A percentile compares a stretch with the other conserved stretches of the same genome.
phyloP scores from a whole-genome alignment of 805 yeast genomes.

The Saccharomycopsis fibuligera region DNA sequence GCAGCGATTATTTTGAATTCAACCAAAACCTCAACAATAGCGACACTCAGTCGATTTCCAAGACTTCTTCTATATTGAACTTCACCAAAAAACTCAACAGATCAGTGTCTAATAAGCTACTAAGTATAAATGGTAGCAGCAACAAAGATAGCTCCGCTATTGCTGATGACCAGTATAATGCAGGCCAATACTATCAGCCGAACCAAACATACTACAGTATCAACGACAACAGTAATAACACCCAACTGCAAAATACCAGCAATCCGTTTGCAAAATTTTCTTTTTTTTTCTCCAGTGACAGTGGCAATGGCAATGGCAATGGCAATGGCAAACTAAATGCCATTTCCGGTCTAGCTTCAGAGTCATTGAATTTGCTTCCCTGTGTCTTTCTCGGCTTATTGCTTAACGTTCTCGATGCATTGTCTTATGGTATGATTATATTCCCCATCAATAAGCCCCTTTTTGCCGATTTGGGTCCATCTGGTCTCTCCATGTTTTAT shows the following conservation, averaged over 20 bases:
- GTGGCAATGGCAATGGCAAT: not conserved
- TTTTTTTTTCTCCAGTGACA: not conserved
- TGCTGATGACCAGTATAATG: not conserved
- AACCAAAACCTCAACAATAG: slow-evolving; percentile 8
- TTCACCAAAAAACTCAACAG: slow-evolving; percentile 21
- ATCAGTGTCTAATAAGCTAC: slow-evolving; percentile 17
- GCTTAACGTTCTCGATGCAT: slow-evolving; percentile 83
- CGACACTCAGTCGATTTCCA: slow-evolving; percentile 9
- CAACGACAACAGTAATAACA: not conserved
- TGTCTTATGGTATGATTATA: slow-evolving; percentile 96
- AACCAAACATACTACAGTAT: not conserved
- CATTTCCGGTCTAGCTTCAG: not conserved
- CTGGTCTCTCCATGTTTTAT: slow-evolving; percentile 92
- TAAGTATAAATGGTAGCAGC: slow-evolving; percentile 5
- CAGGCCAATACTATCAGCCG: too few species aligned
- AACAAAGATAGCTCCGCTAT: not conserved
- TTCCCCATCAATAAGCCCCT: slow-evolving; percentile 83
- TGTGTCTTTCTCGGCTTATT: slow-evolving; percentile 81
- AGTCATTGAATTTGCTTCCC: slow-evolving; percentile 36
- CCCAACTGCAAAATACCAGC: not conserved
- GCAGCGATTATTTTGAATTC: slow-evolving; percentile 17
- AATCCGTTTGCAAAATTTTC: not conserved
- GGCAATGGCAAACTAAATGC: not conserved
- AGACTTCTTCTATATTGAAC: slow-evolving; percentile 18
- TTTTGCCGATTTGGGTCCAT: slow-evolving; percentile 74